Percentiles rank a stretch among this genome's conserved stretches.
Conservation (phyloP, 352 stramenopile genomes). For the Pythium phragmiticola region DNA sequence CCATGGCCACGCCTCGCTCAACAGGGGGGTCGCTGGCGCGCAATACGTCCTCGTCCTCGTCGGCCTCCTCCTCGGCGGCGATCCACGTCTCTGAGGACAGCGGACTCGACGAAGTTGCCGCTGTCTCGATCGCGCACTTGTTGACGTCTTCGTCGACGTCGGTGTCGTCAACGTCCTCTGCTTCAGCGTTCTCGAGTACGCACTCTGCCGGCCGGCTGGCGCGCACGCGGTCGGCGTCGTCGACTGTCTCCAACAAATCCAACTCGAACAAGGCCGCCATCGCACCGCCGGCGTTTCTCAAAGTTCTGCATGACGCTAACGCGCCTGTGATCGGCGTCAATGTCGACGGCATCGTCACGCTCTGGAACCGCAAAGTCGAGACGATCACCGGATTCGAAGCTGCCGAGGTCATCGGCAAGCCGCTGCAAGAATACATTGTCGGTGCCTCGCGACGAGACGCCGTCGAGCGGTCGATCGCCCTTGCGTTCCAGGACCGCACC, state of each 20-base stretch:
- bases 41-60: constrained; percentile 11
- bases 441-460: constrained; percentile 33
- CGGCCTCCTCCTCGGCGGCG: constrained; percentile 5
- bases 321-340: constrained; percentile 63
- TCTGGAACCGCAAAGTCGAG: constrained; percentile 65
- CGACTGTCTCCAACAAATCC: constrained; percentile 18
- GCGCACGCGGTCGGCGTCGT: constrained; percentile 21
- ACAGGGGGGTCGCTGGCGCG: constrained; percentile 2
- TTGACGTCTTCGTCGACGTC: neutral
- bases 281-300: constrained; percentile 25
- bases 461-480: constrained; percentile 28
- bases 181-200: neutral
- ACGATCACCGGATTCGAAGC: constrained; percentile 56
- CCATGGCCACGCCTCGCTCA: constrained; percentile 1
- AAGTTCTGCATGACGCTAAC: constrained; percentile 63
- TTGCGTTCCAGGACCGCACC: constrained; percentile 37
- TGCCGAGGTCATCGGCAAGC: constrained; percentile 37
- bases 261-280: constrained; percentile 16
- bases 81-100: neutral
- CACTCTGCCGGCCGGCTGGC: constrained; percentile 8
- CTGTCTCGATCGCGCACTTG: constrained; percentile 5
- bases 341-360: constrained; percentile 44
- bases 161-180: neutral
- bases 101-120: constrained; percentile 11
- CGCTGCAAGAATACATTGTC: constrained; percentile 44